Base-by-base conservation (phyloP, 2,329 filamentous ascomycete genomes). In the Cordyceps cicadae region DNA sequence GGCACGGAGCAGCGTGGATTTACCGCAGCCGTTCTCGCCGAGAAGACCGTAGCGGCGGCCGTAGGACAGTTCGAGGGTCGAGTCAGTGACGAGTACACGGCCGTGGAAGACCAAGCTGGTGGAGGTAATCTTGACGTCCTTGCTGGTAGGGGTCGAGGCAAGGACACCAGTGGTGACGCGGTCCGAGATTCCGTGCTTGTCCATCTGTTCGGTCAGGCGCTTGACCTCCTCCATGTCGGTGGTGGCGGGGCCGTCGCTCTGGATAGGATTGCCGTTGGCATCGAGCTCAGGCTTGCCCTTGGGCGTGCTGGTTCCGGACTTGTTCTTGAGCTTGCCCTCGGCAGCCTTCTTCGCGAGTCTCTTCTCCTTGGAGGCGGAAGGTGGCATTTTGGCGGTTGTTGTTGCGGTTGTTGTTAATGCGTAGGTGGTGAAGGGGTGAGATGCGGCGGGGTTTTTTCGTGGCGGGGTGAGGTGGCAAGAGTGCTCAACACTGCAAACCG, bases 11-110 rank as follows among this genome's bases (percentile, higher is more conserved):
- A 99, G 78, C n/a, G 94, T 99, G 66, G 90, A 95, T 84, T 99
- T 99, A 75, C 94, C 94, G 77, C 94, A 99, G 67, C 94, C 94
- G 88, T 99, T 99, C 84, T 99, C 94, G 71, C 94, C 94, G 66
- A 99, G 81, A 62, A 99, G 82, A 75, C 94, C 94, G 74, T 99
- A 99, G 70, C 94, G 87, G 70, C 92, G 89, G 67, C 89, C 92
- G 74, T 91, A 94, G 74, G 89, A 93, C 71, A 99, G 83, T 77
- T 99, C 95, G 75, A 99, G 82, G 55, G 87, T 95, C 65, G 90
- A 90, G 77, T 99, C 94, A 73, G 87, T 93, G 78, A 99, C 90
- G 63, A 99, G 87, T 67, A 97, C 94, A 69, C 89, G 91, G 70
- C 95, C 94, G 83, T 99, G 95, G 86, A 99, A 99, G 65, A 97